Percentiles rank a stretch among this genome's conserved stretches.
These are phyloP conservation scores for Lepiota brunneoincarnata DNA, from an alignment of 768 basidiomycete genomes.

Conservation along the genomic window DNA sequence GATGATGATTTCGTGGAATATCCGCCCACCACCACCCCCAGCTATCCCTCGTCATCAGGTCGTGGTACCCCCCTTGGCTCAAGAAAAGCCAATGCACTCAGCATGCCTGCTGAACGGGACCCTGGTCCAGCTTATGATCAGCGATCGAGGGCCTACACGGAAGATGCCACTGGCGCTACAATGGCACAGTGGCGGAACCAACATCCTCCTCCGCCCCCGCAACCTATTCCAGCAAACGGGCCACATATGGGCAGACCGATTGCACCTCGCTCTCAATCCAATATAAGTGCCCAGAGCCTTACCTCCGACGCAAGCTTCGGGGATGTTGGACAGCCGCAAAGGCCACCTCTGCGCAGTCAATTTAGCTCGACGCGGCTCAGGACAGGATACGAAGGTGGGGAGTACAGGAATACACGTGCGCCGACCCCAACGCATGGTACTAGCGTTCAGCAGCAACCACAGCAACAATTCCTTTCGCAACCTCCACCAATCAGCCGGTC, in stretches of 20 bases:
- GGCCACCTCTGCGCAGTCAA: constrained; percentile 61
- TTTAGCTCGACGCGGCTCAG: constrained; percentile 65
- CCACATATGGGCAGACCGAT: constrained; percentile 35
- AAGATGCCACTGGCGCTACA: constrained; percentile 60
- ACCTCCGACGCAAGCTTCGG: constrained; percentile 46
- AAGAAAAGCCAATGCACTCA: constrained; percentile 51
- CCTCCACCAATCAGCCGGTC: constrained; percentile 49
- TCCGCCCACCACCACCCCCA: constrained; percentile 39
- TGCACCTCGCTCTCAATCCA: constrained; percentile 47
- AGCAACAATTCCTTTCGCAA: constrained; percentile 17
- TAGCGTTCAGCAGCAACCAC: constrained; percentile 8
- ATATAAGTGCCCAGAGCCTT: constrained; percentile 39
- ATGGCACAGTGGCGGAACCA: constrained; percentile 64
- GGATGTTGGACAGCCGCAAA: constrained; percentile 24
- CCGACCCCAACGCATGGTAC: constrained; percentile 13
- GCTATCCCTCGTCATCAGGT: constrained; percentile 48
- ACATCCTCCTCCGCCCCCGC: constrained; percentile 26
- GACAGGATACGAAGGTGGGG: constrained; percentile 42
- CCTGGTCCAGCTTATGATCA: constrained; percentile 39
- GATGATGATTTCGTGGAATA: constrained; percentile 80
- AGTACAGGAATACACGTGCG: constrained; percentile 13
- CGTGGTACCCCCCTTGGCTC: constrained; percentile 71
- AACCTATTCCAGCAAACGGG: constrained; percentile 22
- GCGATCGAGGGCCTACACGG: constrained; percentile 65
- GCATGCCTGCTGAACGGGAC: constrained; percentile 59